A percentile compares a stretch with the other conserved stretches of the same genome.
These are phyloP conservation scores for Leccinum olivaceopallidum DNA, from an alignment of 768 basidiomycete genomes.

Conservation along the genomic window DNA sequence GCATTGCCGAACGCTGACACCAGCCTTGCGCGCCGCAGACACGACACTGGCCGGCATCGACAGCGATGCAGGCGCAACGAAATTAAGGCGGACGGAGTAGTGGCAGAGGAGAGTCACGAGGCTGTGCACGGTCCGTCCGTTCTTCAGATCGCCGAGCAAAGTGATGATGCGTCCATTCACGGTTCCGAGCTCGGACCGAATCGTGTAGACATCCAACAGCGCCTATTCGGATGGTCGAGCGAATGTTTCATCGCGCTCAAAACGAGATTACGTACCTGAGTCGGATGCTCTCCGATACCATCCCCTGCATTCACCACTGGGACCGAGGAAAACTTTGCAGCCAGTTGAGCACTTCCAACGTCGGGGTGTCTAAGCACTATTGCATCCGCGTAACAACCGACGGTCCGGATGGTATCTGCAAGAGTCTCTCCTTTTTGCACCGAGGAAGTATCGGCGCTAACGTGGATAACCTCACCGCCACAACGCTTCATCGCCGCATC, in stretches of 20 bases:
- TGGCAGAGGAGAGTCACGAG: conserved; percentile 89
- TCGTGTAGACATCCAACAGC: conserved; percentile 87
- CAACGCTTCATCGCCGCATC: conserved; percentile 99
- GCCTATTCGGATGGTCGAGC: conserved; percentile 46
- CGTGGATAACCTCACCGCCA: conserved; percentile 91
- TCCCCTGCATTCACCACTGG: conserved; percentile 98
- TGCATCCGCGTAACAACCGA: conserved; percentile 94
- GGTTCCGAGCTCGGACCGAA: conserved; percentile 96
- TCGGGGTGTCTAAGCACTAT: conserved; percentile 95
- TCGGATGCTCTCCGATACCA: conserved; percentile 96
- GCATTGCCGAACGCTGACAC: conserved; percentile 74
- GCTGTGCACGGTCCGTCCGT: conserved; percentile 96
- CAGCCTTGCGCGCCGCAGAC: conserved; percentile 78
- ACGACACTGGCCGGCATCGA: conserved; percentile 90
- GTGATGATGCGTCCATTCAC: conserved; percentile 96
- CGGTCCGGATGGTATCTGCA: conserved; percentile 89
- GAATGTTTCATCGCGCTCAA: neutral
- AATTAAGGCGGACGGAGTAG: conserved; percentile 93
- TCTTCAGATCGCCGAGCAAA: conserved; percentile 93
- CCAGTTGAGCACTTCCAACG: conserved; percentile 89
- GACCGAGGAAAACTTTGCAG: conserved; percentile 95
- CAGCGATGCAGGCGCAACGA: conserved; percentile 85
- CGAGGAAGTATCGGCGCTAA: conserved; percentile 79
- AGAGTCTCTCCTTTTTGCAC: conserved; percentile 93
- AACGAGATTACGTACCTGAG: conserved; percentile 60